Evolutionary conservation across 2,329 filamentous ascomycete species (phyloP).

Genomic region (Teratosphaeria zuluensis): DNA sequence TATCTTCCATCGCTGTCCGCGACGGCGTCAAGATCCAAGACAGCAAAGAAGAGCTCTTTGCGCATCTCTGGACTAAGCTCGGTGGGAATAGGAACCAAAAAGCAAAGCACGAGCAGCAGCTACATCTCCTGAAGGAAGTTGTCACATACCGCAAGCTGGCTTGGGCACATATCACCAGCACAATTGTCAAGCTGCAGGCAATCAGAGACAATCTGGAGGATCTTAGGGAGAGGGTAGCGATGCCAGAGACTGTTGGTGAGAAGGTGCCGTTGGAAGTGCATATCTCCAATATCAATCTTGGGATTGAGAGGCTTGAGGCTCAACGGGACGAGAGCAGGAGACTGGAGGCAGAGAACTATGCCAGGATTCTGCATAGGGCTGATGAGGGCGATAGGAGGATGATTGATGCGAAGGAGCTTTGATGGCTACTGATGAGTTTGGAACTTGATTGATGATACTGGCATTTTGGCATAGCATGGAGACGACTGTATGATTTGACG

Average conservation of each 20-base stretch:
- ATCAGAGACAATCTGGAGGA: slow-evolving; percentile 64
- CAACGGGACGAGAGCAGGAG: slow-evolving; percentile 44
- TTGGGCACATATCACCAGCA: slow-evolving; percentile 56
- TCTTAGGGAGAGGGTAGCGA: slow-evolving; percentile 59
- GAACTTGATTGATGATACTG: too few species aligned
- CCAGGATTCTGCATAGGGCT: slow-evolving; percentile 12
- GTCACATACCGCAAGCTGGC: slow-evolving; percentile 55
- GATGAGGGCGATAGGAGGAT: slow-evolving; percentile 11
- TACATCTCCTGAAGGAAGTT: slow-evolving; percentile 57
- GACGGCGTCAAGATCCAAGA: slow-evolving; percentile 51
- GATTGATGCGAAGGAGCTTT: slow-evolving; percentile 9
- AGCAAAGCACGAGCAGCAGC: slow-evolving; percentile 52
- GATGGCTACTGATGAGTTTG: neutral
- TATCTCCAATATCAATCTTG: slow-evolving; percentile 63
- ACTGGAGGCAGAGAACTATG: slow-evolving; percentile 20
- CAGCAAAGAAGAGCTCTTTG: slow-evolving; percentile 56
- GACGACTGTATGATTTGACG: too few species aligned
- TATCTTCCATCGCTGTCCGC: slow-evolving; percentile 58
- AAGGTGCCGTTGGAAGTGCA: slow-evolving; percentile 60
- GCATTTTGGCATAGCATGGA: too few species aligned
- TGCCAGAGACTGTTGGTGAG: slow-evolving; percentile 50
- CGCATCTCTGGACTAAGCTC: slow-evolving; percentile 62
- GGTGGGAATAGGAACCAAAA: slow-evolving; percentile 57
- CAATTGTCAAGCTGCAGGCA: slow-evolving; percentile 62
- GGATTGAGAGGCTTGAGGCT: slow-evolving; percentile 60